Base-by-base conservation (phyloP, 2,329 filamentous ascomycete genomes). In the Diaporthe sp. region DNA sequence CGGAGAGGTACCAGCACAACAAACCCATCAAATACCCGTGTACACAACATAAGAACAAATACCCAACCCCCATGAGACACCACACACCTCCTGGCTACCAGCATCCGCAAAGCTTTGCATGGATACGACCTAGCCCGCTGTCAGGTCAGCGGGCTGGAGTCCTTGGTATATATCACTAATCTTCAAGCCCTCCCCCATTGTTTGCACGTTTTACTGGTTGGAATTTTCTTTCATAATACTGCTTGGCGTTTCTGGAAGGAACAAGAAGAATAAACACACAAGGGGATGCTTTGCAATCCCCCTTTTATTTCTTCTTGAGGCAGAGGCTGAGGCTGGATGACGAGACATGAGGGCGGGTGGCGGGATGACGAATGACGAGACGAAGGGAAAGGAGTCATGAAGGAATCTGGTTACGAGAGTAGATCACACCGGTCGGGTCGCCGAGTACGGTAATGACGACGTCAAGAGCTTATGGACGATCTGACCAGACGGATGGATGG, bases 1-100 rank as follows among this genome's bases (percentile, higher is more conserved):
- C 75, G 58, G 75, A 76, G 75, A 68, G 75, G n/a, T 19, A 62
- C 22, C 42, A 76, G 57, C 72, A 75, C 71, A 60, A n/a, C 70
- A 74, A 75, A 61, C 31, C 31, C 49, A 39, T 17, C 39, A 49
- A 34, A 25, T n/a, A 7, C 46, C 46, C 65, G 49, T 68, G 46
- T 68, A 68, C 34, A 74, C 42, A 39, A 55, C 22, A 51, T n/a
- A n/a, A 49, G 44, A 28, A n/a, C 19, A 72, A 67, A 65, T 58
- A 44, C 28, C 31, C 71, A 39, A 25, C 31, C 34, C n/a, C 25
- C 39, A 46, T 31, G 55, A 67, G n/a, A 28, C 6, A 42, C 34
- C 46, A 51, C 28, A 53, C 42, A 49, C 28, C 49, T 67, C 51
- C 46, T 67, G 71, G 19, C 39, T 46, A 42, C 65, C 49, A 74